Base-by-base conservation (phyloP, 2,329 filamentous ascomycete genomes). In the Helicocarpus griseus region DNA sequence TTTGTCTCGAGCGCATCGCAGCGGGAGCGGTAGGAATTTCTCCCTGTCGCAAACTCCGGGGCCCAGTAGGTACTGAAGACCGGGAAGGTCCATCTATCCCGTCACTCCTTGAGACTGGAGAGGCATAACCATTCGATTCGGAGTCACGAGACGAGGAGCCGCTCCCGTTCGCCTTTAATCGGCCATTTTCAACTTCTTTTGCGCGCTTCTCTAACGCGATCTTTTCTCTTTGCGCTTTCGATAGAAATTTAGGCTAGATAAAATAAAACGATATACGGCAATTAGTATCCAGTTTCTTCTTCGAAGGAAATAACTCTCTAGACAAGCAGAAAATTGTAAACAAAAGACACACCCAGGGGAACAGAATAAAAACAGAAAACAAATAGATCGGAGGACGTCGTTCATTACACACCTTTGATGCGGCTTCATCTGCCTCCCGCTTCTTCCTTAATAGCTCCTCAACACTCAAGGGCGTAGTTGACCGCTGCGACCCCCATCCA, bases 391-490 rank as follows among this genome's bases (percentile, higher is more conserved):
- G 22, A 33, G 39, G 13, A 38, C 29, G 21, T 24, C 19, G 29
- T 22, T 22, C 50, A 39, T 41, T 40, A 54, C 68, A 59, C 72
- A 81, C 78, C 71, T 93, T 95, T 51, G 87, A 80, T 8, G 88
- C 85, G 14, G 86, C 88, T 33, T 86, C 86, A 69, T 93, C 88
- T 26, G 87, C 85, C 55, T 87, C 88, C 64, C 86, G 87, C 76
- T 94, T 94, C 71, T 90, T 86, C 58, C 82, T 81, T 21, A 95
- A 71, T 4, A 95, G 78, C 60, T 95, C 87, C 68, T 95, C 89
- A 52, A 95, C 84, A 64, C 88, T 90, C 45, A 95, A 73, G 7
- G 86, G 86, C 5, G 65, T 64, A 3, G 60, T 52, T 5, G 64
- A 56, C 44, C 66, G 56, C 58, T 71, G 70, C 54, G 69, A 49